Percentiles rank a stretch among this genome's conserved stretches.
These are phyloP conservation scores for Celoporthe dispersa DNA, from an alignment of 2,329 filamentous ascomycete genomes.

Conservation along the genomic window DNA sequence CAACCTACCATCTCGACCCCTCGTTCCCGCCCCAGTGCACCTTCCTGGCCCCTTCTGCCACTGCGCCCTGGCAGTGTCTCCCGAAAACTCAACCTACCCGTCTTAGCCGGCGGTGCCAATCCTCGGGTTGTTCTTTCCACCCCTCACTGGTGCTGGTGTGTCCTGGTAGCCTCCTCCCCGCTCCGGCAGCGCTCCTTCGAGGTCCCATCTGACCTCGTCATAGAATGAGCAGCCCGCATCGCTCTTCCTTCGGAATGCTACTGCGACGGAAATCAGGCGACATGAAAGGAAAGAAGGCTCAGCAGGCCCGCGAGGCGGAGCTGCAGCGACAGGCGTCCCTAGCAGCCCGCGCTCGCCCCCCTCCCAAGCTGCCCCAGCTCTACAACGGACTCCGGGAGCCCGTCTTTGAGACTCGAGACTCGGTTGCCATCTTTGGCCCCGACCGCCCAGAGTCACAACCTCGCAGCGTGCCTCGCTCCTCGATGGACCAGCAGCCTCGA, in stretches of 20 bases:
- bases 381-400: conserved; percentile 43
- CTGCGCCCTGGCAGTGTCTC: not conserved
- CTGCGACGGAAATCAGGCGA: conserved; percentile 72
- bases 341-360: conserved; percentile 48
- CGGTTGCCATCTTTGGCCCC: conserved; percentile 21
- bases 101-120: not conserved
- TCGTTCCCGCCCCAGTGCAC: not conserved
- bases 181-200: conserved; percentile 33
- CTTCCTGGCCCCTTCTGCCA: not conserved
- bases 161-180: conserved; percentile 20
- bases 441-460: conserved; percentile 21
- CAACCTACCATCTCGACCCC: not conserved
- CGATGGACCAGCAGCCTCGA: conserved; percentile 54
- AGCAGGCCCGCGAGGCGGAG: conserved; percentile 58
- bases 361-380: conserved; percentile 58
- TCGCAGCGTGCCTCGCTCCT: conserved; percentile 48
- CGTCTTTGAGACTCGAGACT: conserved; percentile 20
- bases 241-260: conserved; percentile 60
- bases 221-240: conserved; percentile 44
- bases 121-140: not conserved
- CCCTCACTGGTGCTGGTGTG: not conserved
- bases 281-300: conserved; percentile 63
- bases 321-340: conserved; percentile 54
- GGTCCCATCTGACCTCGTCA: conserved; percentile 10
- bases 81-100: not conserved